Conservation (phyloP, 768 basidiomycete species). For the Galerina marginata region DNA sequence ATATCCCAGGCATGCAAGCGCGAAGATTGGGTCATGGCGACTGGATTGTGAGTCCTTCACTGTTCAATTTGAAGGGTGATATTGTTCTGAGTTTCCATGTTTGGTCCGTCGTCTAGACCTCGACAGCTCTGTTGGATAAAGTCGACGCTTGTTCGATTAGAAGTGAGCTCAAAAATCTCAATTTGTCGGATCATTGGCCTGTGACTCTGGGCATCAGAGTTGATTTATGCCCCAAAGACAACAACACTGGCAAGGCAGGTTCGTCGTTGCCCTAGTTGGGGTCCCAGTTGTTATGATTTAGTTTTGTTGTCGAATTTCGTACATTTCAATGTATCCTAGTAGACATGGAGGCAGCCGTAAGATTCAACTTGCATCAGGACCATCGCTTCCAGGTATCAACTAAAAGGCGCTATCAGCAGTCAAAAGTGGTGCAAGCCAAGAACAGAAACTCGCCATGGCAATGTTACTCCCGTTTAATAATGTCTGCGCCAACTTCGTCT, state of each 20-base stretch:
- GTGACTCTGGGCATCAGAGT: slow-evolving; percentile 11
- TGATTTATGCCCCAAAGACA: not conserved
- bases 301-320: not conserved
- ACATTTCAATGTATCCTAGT: slow-evolving; percentile 1
- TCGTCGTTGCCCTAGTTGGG: not conserved
- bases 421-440: not conserved
- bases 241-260: not conserved
- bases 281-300: not conserved
- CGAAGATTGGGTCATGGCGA: slow-evolving; percentile 8
- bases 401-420: slow-evolving; percentile 18
- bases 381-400: slow-evolving; percentile 46
- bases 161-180: slow-evolving; percentile 11
- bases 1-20: not conserved
- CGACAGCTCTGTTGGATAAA: slow-evolving; percentile 4
- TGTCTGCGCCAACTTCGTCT: slow-evolving; percentile 85
- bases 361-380: slow-evolving; percentile 27
- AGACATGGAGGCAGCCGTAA: not conserved
- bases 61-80: slow-evolving; percentile 3
- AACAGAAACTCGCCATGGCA: slow-evolving; percentile 73
- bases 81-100: not conserved
- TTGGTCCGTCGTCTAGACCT: not conserved
- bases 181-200: slow-evolving; percentile 13
- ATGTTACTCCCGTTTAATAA: slow-evolving; percentile 95
- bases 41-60: slow-evolving; percentile 3
- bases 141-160: slow-evolving; percentile 9